Evolutionary conservation across 148 eudicot species (phyloP).

Genomic region (Rhododendron simsii): DNA sequence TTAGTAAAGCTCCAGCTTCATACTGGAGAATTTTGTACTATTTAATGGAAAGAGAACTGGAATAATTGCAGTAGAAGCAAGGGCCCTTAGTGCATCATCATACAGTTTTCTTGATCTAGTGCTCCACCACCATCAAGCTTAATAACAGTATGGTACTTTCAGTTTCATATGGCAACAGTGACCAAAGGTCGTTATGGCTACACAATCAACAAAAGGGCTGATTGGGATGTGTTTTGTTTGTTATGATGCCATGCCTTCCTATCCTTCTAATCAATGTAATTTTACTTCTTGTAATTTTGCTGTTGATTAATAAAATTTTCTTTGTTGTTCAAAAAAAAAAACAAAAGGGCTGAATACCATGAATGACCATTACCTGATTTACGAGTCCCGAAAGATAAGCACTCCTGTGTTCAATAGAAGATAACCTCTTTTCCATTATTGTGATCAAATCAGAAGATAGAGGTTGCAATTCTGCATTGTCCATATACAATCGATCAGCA

Average conservation of each 20-base stretch:
- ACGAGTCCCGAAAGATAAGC: conserved; percentile 47
- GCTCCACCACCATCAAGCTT: background rate
- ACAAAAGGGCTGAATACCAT: background rate
- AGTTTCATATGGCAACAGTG: background rate
- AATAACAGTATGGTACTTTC: background rate
- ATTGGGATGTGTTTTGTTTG: background rate
- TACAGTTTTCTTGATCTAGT: background rate
- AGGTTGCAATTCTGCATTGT: conserved; percentile 29
- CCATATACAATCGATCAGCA: background rate
- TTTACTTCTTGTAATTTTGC: no score
- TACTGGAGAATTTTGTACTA: background rate
- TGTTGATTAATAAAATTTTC: no score
- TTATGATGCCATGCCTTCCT: no score
- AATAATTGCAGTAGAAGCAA: background rate
- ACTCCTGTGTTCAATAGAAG: conserved; percentile 57
- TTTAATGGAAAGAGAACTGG: background rate
- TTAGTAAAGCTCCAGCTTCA: background rate
- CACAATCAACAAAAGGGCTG: background rate
- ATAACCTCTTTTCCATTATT: conserved; percentile 72
- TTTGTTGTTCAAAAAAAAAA: no score
- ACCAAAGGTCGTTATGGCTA: background rate
- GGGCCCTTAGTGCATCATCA: background rate
- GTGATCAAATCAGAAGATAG: conserved; percentile 57
- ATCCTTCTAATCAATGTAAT: no score
- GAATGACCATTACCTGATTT: conserved; percentile 47